Evolutionary conservation across 2,329 filamentous ascomycete species (phyloP), one percentile per base, ranked within the genome.

Genomic region (Neocatenulostroma microsporum): DNA sequence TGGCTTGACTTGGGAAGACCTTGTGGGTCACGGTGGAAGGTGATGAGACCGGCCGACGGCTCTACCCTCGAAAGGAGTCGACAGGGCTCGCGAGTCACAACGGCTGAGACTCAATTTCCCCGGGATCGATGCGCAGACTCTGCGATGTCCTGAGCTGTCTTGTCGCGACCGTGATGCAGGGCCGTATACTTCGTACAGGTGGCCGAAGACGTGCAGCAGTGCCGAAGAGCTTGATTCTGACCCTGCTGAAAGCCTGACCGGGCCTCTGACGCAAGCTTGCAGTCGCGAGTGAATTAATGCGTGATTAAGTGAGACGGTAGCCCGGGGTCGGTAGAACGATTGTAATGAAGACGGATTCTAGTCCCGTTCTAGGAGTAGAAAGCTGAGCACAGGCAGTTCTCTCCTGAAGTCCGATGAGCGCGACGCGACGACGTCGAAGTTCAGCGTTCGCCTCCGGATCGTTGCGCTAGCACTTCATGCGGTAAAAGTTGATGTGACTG

Each of bases 1-100:
- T 50, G 48, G 51, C 52, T 50, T 50, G 53, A 43, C 45, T 47
- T 37, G n/a, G n/a, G 42, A 49, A 39, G 38, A 42, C 37, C 36
- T 30, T 39, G 50, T 50, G 49, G 50, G 46, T 43, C 46, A 40
- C 38, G 30, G 33, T 36, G 32, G 46, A 49, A 47, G 46, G 46
- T 51, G 50, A 50, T 55, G 52, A 54, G 50, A 54, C 51, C 46
- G 45, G 45, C 46, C 44, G 43, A 44, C 44, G 45, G 41, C 39
- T 44, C 7, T 15, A 23, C 21, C 30, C 30, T 35, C 27, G 31
- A 42, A 30, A 39, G 40, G 34, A 26, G 34, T 24, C 29, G 37
- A 30, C 18, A 35, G 25, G 34, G 32, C 27, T 36, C 40, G 30
- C 34, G 44, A 46, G 27, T 12, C 46, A 41, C 42, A 46, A 38